Conservation (phyloP, 192 early-diverging fungal genomes). For the Gaertneriomyces semiglobifer region DNA sequence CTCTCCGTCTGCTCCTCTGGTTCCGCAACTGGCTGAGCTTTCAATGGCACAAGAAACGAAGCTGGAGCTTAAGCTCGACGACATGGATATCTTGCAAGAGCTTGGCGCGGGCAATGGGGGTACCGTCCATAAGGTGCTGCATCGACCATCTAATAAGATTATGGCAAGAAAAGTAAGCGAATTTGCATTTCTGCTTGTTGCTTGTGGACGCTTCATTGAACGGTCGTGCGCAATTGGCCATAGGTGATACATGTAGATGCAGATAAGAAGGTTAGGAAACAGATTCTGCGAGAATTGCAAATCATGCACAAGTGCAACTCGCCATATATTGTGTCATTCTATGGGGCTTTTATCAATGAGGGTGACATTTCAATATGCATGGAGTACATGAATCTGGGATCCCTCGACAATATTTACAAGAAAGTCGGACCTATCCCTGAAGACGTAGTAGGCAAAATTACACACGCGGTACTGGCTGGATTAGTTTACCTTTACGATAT, state of each 20-base stretch:
- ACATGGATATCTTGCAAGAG: conserved; percentile 70
- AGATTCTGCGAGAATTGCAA: conserved; percentile 88
- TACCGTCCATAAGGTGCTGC: conserved; percentile 82
- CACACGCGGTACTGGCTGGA: conserved; percentile 83
- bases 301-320: conserved; percentile 86
- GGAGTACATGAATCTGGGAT: conserved; percentile 94
- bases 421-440: conserved; percentile 82
- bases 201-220: neutral
- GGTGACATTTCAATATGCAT: conserved; percentile 91
- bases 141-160: conserved; percentile 66
- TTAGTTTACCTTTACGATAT: conserved; percentile 89
- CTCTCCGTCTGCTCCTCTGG: conserved; percentile 27
- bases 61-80: conserved; percentile 49
- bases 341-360: conserved; percentile 85
- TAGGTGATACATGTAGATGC: conserved; percentile 55
- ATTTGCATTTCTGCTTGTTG: neutral
- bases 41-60: conserved; percentile 34
- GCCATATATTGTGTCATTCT: conserved; percentile 91
- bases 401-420: conserved; percentile 89
- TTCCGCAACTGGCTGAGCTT: conserved; percentile 34
- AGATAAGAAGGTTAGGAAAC: conserved; percentile 58
- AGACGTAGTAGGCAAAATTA: conserved; percentile 81
- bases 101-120: conserved; percentile 93
- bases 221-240: conserved; percentile 3
- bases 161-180: conserved; percentile 90